Percentiles rank a stretch among this genome's conserved stretches.
phyloP scores from a whole-genome alignment of 1,284 basidiomycete genomes.

The Neolentinus lepideus region DNA sequence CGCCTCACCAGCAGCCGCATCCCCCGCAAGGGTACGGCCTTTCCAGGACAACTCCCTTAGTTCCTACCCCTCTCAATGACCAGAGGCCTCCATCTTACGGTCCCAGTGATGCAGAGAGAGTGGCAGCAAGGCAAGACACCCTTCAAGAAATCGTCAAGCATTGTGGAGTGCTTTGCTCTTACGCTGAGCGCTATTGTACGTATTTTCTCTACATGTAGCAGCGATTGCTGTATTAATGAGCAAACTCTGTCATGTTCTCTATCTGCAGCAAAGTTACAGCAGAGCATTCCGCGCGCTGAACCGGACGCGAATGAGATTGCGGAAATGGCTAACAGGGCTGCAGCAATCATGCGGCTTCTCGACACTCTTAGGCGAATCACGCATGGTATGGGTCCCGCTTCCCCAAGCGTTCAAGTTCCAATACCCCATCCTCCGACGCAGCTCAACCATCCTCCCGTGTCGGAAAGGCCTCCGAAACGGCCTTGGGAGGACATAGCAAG shows the following conservation, averaged over 20 bases:
- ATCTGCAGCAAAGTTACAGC: slow-evolving; percentile 36
- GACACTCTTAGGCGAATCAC: slow-evolving; percentile 49
- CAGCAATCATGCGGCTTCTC: slow-evolving; percentile 55
- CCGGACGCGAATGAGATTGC: slow-evolving; percentile 48
- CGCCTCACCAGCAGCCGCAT: slow-evolving; percentile 14
- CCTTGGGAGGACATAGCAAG: slow-evolving; percentile 69
- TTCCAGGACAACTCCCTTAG: slow-evolving; percentile 15
- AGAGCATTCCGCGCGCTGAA: slow-evolving; percentile 35
- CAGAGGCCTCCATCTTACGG: background rate
- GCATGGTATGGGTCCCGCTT: slow-evolving; percentile 22
- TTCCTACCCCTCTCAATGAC: slow-evolving; percentile 1
- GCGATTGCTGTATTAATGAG: too few species aligned
- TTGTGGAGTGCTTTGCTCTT: slow-evolving; percentile 50
- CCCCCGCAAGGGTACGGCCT: slow-evolving; percentile 15
- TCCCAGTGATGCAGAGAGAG: slow-evolving; percentile 5
- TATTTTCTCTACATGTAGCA: slow-evolving; percentile 9
- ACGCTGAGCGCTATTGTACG: slow-evolving; percentile 61
- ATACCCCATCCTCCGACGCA: slow-evolving; percentile 11
- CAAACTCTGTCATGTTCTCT: slow-evolving; percentile 3
- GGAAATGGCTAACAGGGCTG: slow-evolving; percentile 61
- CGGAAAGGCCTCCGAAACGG: slow-evolving; percentile 55
- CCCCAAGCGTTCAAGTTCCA: slow-evolving; percentile 21
- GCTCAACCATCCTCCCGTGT: slow-evolving; percentile 7
- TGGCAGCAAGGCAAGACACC: slow-evolving; percentile 12
- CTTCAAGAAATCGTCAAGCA: slow-evolving; percentile 47